Evolutionary conservation across 2,329 filamentous ascomycete genomes (phyloP).

Genomic region (Pseudogymnoascus sp.): DNA sequence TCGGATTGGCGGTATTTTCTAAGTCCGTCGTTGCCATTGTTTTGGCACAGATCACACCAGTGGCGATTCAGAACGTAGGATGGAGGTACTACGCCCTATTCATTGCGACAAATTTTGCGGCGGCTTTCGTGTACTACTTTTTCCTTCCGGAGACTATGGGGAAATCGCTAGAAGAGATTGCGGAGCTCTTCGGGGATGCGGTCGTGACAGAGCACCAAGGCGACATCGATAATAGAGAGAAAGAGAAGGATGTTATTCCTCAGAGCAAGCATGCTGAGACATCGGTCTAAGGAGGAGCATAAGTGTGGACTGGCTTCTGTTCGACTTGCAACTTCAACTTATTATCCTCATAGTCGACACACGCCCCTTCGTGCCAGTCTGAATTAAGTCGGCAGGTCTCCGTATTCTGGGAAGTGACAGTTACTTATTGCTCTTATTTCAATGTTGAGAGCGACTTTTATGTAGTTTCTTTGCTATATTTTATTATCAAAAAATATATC

Average conservation of each 20-base stretch:
- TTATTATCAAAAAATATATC: too few relatives aligned
- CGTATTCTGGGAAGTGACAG: too few relatives aligned
- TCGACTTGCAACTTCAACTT: not conserved
- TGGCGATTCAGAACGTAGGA: constrained; percentile 30
- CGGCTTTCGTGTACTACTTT: constrained; percentile 32
- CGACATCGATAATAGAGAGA: not conserved
- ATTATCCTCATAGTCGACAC: not conserved
- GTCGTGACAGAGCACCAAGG: constrained; percentile 9
- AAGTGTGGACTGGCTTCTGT: not conserved
- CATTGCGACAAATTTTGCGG: constrained; percentile 27
- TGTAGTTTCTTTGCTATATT: too few relatives aligned
- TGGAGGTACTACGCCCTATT: constrained; percentile 37
- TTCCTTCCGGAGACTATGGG: constrained; percentile 63
- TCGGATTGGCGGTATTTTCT: constrained; percentile 28
- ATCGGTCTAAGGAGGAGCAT: not conserved
- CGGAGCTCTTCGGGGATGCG: constrained; percentile 25
- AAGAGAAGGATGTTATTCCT: not conserved
- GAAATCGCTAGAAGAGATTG: constrained; percentile 53
- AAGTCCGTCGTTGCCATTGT: constrained; percentile 28
- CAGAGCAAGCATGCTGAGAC: not conserved
- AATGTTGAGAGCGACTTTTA: too few relatives aligned
- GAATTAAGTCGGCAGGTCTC: too few relatives aligned
- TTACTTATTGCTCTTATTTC: too few relatives aligned
- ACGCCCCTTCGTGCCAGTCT: not conserved
- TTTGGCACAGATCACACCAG: constrained; percentile 30